Evolutionary conservation across 495 filamentous ascomycete genomes (phyloP).

Genomic region (Penicillium roqueforti): DNA sequence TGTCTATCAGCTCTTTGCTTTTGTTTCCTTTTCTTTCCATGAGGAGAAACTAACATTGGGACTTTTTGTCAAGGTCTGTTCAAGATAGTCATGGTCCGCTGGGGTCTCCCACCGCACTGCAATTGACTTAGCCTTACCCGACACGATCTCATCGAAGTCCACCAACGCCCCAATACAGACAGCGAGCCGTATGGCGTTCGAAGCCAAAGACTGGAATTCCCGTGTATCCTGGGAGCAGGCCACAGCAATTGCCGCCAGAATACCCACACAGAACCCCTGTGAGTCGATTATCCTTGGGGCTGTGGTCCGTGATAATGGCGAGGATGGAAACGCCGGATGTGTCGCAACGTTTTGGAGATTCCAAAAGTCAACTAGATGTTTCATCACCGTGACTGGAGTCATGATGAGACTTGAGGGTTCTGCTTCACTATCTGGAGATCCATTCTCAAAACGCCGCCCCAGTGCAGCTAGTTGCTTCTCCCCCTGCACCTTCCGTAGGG

Average conservation of each 20-base stretch:
- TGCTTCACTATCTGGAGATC: background rate
- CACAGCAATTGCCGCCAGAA: constrained; percentile 32
- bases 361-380: constrained; percentile 3
- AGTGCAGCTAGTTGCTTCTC: background rate
- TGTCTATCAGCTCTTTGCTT: background rate
- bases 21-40: background rate
- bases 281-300: background rate
- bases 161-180: constrained; percentile 35
- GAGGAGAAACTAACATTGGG: background rate
- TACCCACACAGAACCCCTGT: constrained; percentile 37
- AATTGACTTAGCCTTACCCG: constrained; percentile 16
- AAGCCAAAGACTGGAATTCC: constrained; percentile 23
- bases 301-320: background rate
- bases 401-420: background rate
- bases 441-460: background rate
- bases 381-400: background rate
- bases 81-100: background rate
- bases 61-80: background rate
- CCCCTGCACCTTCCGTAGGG: background rate
- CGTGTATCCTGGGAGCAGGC: constrained; percentile 17
- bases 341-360: background rate
- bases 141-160: constrained; percentile 28
- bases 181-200: constrained; percentile 33
- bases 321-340: background rate
- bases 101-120: constrained; percentile 26